Percentiles rank a stretch among this genome's conserved stretches.
These are phyloP conservation scores for Trichoderma sp. DNA, from an alignment of 2,329 filamentous ascomycete genomes.

Conservation along the genomic window DNA sequence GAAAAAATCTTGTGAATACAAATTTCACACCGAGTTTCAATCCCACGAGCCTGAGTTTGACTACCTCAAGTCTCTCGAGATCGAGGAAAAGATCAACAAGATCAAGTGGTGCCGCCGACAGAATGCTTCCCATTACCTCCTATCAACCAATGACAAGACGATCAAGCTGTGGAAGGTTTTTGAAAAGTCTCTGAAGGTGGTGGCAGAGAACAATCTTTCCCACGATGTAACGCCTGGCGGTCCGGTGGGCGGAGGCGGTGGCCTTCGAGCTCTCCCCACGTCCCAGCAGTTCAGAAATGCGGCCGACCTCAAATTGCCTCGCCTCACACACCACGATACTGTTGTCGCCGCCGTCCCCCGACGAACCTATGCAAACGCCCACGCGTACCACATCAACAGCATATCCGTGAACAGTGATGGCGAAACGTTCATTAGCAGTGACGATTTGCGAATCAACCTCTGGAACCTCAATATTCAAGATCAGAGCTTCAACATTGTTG, in stretches of 20 bases:
- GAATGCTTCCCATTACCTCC: slow-evolving; percentile 95
- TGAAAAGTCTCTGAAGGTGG: slow-evolving; percentile 97
- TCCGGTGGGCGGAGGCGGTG: slow-evolving; percentile 67
- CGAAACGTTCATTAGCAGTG: slow-evolving; percentile 98
- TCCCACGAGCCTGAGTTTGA: slow-evolving; percentile 99
- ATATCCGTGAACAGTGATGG: slow-evolving; percentile 99
- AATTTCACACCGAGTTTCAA: slow-evolving; percentile 99
- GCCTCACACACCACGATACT: slow-evolving; percentile 96
- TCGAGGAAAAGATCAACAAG: slow-evolving; percentile 99
- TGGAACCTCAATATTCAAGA: slow-evolving; percentile 99
- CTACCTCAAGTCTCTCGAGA: slow-evolving; percentile 97
- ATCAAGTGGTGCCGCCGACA: slow-evolving; percentile 99
- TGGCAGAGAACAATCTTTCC: slow-evolving; percentile 97
- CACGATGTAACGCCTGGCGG: slow-evolving; percentile 82
- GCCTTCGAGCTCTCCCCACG: slow-evolving; percentile 65
- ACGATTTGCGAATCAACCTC: slow-evolving; percentile 94
- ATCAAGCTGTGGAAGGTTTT: slow-evolving; percentile 99
- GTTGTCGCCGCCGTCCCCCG: slow-evolving; percentile 95
- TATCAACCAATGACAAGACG: slow-evolving; percentile 99
- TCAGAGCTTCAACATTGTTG: slow-evolving; percentile 99
- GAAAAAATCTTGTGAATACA: slow-evolving; percentile 99
- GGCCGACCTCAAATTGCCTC: slow-evolving; percentile 84
- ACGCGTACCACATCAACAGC: slow-evolving; percentile 99
- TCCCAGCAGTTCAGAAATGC: slow-evolving; percentile 75
- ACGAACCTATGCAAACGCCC: slow-evolving; percentile 95